Base-by-base conservation (phyloP, 2,329 filamentous ascomycete genomes). In the Didymella glomerata region DNA sequence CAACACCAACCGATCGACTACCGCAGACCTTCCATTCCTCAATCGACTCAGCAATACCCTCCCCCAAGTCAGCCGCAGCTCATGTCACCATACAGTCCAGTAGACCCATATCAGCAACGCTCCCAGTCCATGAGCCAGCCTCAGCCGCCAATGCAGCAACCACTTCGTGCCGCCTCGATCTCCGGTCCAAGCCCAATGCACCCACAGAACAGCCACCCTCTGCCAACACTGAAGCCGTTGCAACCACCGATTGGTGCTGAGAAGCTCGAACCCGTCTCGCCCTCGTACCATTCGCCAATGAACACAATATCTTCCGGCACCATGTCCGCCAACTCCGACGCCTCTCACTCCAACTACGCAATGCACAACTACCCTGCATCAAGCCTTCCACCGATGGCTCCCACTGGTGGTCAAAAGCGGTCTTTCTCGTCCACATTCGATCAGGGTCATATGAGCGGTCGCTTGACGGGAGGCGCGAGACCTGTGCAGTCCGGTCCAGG, bases 341-440 rank as follows among this genome's bases (percentile, higher is more conserved):
- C 61, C 2, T 62, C 68, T 7, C 59, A 61, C 50, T 66, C 70
- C 22, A 68, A 56, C 51, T 76, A 75, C 54, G 62, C 66, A 13
- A 45, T 73, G 32, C 52, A 64, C 22, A 62, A 69, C 45, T 72
- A 75, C 57, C 73, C 68, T 54, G 63, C 62, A 4, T 60, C 70
- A 7, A 71, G 72, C 42, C 68, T 70, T 13, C 63, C 66, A 25
- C 69, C 68, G 30, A 63, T 72, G 44, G 60, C 68, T 27, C 13
- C 22, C 16, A 60, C 68, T 20, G 61, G 74, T 20, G 61, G 74
- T 9, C 74, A 78, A 57, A 83, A 83, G 66, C 80, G 81, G 44
- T 76, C 77, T 28, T 83, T 78, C 67, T 78, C 78, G 22, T 73
- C 76, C 52, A 80, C 80, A 9, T 83, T 83, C 61, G 75, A 79